These are phyloP conservation scores for Fomitopsis palustris DNA, from an alignment of 1,284 basidiomycete genomes.

Conservation along the genomic window DNA sequence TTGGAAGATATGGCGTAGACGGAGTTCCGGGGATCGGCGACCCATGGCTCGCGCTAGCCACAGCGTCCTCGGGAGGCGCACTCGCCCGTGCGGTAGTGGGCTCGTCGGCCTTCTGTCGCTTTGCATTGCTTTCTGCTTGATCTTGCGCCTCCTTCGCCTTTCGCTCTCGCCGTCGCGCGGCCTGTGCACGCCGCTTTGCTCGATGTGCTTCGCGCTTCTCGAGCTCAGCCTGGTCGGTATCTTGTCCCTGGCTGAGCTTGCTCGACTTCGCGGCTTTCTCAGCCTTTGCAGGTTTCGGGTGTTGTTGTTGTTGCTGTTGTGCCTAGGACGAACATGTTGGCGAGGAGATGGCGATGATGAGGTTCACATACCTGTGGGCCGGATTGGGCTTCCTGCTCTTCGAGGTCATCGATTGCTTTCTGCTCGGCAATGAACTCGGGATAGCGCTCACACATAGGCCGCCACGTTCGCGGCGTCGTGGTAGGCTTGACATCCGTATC, in stretches of 20 bases:
- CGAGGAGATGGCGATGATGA: not conserved
- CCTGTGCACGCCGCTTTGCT: conserved; percentile 25
- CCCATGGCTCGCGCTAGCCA: not conserved
- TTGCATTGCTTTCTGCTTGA: conserved; percentile 9
- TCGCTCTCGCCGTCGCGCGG: conserved; percentile 21
- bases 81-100: conserved; percentile 13
- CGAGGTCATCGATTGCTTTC: conserved; percentile 62
- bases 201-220: conserved; percentile 24
- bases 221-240: conserved; percentile 11
- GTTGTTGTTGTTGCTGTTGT: not conserved
- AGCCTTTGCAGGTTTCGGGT: not conserved
- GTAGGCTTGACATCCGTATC: conserved; percentile 31
- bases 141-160: conserved; percentile 16
- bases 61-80: conserved; percentile 12
- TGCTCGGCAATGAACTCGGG: conserved; percentile 77
- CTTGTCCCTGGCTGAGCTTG: not conserved
- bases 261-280: not conserved
- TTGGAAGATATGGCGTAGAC: conserved; percentile 9
- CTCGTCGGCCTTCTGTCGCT: conserved; percentile 14
- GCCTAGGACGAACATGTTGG: not conserved
- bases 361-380: conserved; percentile 11
- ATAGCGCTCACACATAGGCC: conserved; percentile 76
- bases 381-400: conserved; percentile 59
- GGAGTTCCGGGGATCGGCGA: conserved; percentile 12
- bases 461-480: conserved; percentile 52